Conservation (phyloP, 345 rosid genomes). For the Hevea brasiliensis region DNA sequence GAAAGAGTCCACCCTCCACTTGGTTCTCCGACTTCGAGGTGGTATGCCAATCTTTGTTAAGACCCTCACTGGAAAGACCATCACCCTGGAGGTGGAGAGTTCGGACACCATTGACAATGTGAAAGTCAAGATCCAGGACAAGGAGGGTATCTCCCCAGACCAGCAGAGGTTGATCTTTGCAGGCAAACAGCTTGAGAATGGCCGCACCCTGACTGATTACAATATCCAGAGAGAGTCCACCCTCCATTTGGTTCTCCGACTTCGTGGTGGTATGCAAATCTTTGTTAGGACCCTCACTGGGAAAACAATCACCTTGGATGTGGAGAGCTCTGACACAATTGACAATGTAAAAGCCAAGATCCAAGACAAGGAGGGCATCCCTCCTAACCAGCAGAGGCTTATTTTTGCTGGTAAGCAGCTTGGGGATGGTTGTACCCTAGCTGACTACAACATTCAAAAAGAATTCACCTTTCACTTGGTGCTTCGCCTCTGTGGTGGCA, state of each 20-base stretch:
- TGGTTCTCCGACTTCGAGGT: neutral
- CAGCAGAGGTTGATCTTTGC: neutral
- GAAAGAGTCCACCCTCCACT: neutral
- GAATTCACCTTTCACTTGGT: neutral
- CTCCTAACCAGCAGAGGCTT: neutral
- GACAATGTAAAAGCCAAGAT: neutral
- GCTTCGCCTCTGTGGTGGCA: too few species aligned
- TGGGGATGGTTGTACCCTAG: neutral
- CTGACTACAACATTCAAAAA: neutral
- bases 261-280: neutral
- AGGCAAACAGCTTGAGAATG: neutral
- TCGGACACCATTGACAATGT: neutral
- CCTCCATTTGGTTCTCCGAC: neutral
- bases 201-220: neutral
- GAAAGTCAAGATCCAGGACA: neutral
- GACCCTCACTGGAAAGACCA: neutral
- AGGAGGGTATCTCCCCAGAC: neutral
- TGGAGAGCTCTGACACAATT: neutral
- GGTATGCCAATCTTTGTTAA: neutral
- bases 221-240: neutral
- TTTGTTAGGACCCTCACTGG: neutral
- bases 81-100: neutral
- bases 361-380: neutral
- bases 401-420: neutral
- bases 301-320: neutral